Evolutionary conservation across 192 early-diverging fungal genomes (phyloP).

Genomic region (Rhizophagus prolifer): DNA sequence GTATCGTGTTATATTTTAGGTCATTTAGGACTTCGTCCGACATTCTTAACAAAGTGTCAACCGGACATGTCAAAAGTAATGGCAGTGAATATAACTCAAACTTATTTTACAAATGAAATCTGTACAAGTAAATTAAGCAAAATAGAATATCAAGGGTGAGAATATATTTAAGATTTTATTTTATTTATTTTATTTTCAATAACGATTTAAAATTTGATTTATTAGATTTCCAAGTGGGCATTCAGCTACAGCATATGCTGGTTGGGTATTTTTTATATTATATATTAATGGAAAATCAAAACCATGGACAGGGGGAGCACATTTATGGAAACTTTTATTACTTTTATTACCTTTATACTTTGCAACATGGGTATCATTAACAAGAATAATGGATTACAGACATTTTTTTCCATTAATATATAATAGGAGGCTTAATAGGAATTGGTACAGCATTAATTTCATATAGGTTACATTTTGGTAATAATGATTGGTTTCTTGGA

Average conservation of each 20-base stretch:
- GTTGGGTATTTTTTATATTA: conserved; percentile 29
- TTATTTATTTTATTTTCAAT: not conserved
- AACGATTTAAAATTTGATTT: not conserved
- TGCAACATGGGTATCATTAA: conserved; percentile 29
- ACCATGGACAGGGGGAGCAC: conserved; percentile 26
- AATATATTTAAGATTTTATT: not conserved
- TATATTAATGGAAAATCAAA: conserved; percentile 31
- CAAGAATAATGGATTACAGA: conserved; percentile 25
- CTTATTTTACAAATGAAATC: conserved; percentile 28
- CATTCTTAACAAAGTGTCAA: conserved; percentile 29
- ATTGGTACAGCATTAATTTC: conserved; percentile 15
- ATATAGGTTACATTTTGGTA: conserved; percentile 27
- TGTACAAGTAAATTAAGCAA: conserved; percentile 23
- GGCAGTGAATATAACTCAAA: not conserved
- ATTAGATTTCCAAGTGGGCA: conserved; percentile 31
- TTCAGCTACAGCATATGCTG: conserved; percentile 30
- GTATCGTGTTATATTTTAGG: not conserved
- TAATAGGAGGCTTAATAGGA: conserved; percentile 24
- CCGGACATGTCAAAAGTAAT: not conserved
- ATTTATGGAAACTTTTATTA: conserved; percentile 27
- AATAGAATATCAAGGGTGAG: conserved; percentile 32
- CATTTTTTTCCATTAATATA: conserved; percentile 35
- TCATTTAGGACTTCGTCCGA: conserved; percentile 24
- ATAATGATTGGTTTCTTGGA: conserved; percentile 21
- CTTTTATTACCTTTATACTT: conserved; percentile 21